Evolutionary conservation across 805 yeast genomes (phyloP).

Genomic region (Candida nitratophila): DNA sequence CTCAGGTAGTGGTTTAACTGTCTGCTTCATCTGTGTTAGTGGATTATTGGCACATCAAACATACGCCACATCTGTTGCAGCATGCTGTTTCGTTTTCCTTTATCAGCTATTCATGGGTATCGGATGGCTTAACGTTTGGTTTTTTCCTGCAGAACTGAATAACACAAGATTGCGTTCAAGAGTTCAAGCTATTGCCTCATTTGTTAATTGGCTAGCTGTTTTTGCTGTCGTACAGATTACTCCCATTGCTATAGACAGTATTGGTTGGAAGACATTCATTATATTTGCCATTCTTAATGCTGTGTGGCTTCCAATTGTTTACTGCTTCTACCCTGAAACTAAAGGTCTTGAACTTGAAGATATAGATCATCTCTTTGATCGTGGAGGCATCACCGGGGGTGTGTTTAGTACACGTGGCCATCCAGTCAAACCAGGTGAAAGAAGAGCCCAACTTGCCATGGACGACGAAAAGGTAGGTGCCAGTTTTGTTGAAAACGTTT

Average conservation of each 20-base stretch:
- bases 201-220: conserved; percentile 65
- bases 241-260: conserved; percentile 44
- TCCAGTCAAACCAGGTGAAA: conserved; percentile 7
- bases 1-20: conserved; percentile 45
- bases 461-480: conserved; percentile 3
- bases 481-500: conserved; percentile 2
- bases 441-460: conserved; percentile 4
- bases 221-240: conserved; percentile 64
- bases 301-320: conserved; percentile 53
- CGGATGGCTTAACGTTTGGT: conserved; percentile 43
- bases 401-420: conserved; percentile 9
- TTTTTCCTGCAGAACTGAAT: conserved; percentile 64
- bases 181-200: conserved; percentile 51
- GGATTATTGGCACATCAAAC: conserved; percentile 36
- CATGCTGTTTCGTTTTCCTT: conserved; percentile 59
- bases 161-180: conserved; percentile 62
- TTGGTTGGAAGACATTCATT: conserved; percentile 60
- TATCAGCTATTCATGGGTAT: conserved; percentile 50
- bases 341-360: conserved; percentile 71
- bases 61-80: conserved; percentile 46
- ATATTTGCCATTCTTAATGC: conserved; percentile 63
- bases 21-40: conserved; percentile 41
- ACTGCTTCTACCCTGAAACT: conserved; percentile 70
- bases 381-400: conserved; percentile 10
- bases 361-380: conserved; percentile 56